Evolutionary conservation across 139 green algal genomes (phyloP).

Genomic region (Astrephomene gubernaculifera): DNA sequence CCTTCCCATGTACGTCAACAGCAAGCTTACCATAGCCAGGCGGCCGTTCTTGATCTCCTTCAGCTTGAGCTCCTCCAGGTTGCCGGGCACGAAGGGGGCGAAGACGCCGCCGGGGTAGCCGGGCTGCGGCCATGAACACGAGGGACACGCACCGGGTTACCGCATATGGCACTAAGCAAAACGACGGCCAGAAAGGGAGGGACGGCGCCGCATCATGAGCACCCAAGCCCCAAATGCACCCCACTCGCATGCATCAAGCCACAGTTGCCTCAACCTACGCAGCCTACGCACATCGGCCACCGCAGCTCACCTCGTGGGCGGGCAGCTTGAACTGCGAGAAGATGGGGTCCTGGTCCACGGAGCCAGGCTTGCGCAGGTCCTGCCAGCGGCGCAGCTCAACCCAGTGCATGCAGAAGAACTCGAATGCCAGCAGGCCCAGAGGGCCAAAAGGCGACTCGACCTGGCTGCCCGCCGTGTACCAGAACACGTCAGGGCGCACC

Average conservation of each 20-base stretch:
- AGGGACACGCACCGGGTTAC: no score
- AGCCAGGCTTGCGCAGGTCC: slow-evolving; percentile 86
- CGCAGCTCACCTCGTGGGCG: slow-evolving; percentile 66
- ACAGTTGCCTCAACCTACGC: no score
- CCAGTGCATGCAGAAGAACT: slow-evolving; percentile 92
- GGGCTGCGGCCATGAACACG: slow-evolving; percentile 40
- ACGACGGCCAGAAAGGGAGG: no score
- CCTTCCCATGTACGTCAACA: no score
- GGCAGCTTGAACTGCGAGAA: slow-evolving; percentile 83
- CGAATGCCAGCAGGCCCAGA: slow-evolving; percentile 81
- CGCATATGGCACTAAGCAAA: no score
- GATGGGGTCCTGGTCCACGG: slow-evolving; percentile 84
- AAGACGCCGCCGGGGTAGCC: slow-evolving; percentile 85
- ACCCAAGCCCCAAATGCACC: no score
- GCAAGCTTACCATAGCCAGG: slow-evolving; percentile 82
- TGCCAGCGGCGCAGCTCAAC: slow-evolving; percentile 78
- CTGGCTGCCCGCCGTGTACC: slow-evolving; percentile 58
- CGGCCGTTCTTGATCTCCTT: slow-evolving; percentile 98
- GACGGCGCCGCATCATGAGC: no score
- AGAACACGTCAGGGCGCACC: slow-evolving; percentile 80
- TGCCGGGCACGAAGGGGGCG: slow-evolving; percentile 77
- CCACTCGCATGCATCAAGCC: no score
- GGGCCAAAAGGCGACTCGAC: slow-evolving; percentile 79
- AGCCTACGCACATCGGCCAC: no score
- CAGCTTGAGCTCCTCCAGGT: slow-evolving; percentile 86